Evolutionary conservation across 768 basidiomycete genomes (phyloP), one percentile per base, ranked within the genome.

Genomic region (Lactifluus echinatus): DNA sequence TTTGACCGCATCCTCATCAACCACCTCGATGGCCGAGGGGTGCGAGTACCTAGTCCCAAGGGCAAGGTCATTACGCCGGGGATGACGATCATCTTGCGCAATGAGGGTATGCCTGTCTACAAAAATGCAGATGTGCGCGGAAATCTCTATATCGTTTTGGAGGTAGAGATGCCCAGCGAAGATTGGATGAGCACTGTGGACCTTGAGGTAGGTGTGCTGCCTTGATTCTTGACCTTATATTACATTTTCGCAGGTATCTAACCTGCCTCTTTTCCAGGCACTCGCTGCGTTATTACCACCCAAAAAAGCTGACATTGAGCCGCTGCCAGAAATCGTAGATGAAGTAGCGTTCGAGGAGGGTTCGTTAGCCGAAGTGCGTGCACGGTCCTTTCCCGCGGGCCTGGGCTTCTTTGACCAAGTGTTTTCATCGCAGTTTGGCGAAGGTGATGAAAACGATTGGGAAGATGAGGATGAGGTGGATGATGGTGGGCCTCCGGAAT

Each of bases 1-100:
- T 94, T 99, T 73, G 89, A 85, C 46, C 83, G 95, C 26, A 85
- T 97, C 60, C 72, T 96, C 23, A 74, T 99, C 56, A 89, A 85
- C 7, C 95, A 99, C 69, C 77, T 99, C 29, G 95, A 99, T 66
- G 93, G 93, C 10, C 82, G 93, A 14, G 93, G 93, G n/a, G 77
- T 97, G 50, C 82, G 81, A 36, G 80, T 96, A 12, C 72, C 82
- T 0, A 85, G 81, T 62, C 89, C 89, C 4, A 76, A 80, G 0
- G 83, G 85, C 8, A 87, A 85, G 68, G 81, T 93, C 28, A 79
- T 94, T 66, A 81, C 83, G 59, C 78, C 83, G 3, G 83, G 83
- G 11, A 83, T 87, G 61, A 81, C 83, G 21, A 87, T 93, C 58
- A 75, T 86, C 17, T 66, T 96, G 36, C 78, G 82, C 2, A 85